Conservation (phyloP, 139 green algal genomes). For the Nannochloris sp. region DNA sequence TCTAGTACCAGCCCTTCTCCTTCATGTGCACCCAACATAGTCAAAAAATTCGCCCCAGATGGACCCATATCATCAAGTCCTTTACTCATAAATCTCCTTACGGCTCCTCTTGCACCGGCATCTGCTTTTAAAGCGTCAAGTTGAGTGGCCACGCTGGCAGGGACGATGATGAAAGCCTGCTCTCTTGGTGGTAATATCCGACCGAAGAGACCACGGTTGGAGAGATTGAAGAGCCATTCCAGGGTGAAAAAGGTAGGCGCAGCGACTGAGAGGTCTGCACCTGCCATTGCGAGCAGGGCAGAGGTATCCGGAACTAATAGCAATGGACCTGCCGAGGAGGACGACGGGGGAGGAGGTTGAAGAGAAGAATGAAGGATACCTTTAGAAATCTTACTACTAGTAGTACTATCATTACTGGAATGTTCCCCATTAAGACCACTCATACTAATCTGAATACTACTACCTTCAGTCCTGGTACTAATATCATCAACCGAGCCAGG, state of each 20-base stretch:
- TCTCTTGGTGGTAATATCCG: conserved; percentile 36
- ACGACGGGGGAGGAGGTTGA: not conserved
- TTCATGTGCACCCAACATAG: conserved; percentile 62
- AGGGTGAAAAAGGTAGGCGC: conserved; percentile 17
- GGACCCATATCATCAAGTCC: conserved; percentile 62
- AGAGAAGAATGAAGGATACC: too few relatives aligned
- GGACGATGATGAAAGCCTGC: conserved; percentile 49
- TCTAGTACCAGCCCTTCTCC: conserved; percentile 66
- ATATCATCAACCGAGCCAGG: too few relatives aligned
- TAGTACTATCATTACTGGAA: not conserved
- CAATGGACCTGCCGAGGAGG: conserved; percentile 36
- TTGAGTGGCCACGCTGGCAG: conserved; percentile 65
- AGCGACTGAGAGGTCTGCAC: conserved; percentile 13
- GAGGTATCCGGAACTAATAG: conserved; percentile 69
- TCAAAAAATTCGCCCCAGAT: conserved; percentile 61
- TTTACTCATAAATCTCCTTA: conserved; percentile 39
- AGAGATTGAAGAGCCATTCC: conserved; percentile 29
- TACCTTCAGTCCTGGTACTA: too few relatives aligned
- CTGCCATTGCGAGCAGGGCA: conserved; percentile 64
- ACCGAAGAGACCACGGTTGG: conserved; percentile 46
- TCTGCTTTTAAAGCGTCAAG: conserved; percentile 67
- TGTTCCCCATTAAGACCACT: conserved; percentile 10
- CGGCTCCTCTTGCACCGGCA: not conserved
- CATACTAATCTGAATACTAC: too few relatives aligned
- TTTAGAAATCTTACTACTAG: too few relatives aligned